Percentiles rank a stretch among this genome's conserved stretches.
phyloP scores from a whole-genome alignment of 2,329 filamentous ascomycete genomes.

The Penicillium janthinellum region DNA sequence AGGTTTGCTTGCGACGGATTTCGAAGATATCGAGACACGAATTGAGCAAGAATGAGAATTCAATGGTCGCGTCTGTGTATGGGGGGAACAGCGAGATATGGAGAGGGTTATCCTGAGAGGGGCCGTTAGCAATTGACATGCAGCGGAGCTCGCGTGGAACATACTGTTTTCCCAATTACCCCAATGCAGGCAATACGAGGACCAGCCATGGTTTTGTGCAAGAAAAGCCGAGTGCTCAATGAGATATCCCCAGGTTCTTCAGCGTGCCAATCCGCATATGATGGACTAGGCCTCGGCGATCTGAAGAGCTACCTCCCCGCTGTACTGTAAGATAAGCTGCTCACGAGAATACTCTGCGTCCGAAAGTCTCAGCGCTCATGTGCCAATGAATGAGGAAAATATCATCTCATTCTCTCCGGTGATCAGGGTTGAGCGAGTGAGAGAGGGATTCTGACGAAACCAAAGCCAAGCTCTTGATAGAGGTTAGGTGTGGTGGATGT shows the following conservation, averaged over 20 bases:
- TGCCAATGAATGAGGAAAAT: neutral
- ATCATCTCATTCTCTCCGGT: conserved; percentile 1
- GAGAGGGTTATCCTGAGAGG: conserved; percentile 90
- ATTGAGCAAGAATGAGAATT: conserved; percentile 89
- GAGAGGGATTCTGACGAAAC: neutral
- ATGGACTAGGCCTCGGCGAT: neutral
- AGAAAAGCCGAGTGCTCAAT: neutral
- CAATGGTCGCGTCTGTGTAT: conserved; percentile 65
- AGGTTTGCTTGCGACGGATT: conserved; percentile 73
- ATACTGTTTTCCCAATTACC: conserved; percentile 88
- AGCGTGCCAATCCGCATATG: neutral
- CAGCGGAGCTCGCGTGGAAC: conserved; percentile 21
- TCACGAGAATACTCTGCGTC: neutral
- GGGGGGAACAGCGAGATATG: conserved; percentile 89
- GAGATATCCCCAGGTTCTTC: neutral
- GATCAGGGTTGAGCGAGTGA: neutral
- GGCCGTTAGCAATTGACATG: neutral
- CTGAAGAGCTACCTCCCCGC: neutral
- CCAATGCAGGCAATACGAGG: conserved; percentile 91
- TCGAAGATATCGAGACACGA: conserved; percentile 93
- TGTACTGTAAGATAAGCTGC: neutral
- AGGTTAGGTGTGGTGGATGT: neutral
- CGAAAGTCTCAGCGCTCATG: neutral
- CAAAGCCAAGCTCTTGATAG: neutral
- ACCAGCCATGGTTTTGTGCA: conserved; percentile 43